Conservation (phyloP, 2,329 filamentous ascomycete species). For the Aspergillus sp. region DNA sequence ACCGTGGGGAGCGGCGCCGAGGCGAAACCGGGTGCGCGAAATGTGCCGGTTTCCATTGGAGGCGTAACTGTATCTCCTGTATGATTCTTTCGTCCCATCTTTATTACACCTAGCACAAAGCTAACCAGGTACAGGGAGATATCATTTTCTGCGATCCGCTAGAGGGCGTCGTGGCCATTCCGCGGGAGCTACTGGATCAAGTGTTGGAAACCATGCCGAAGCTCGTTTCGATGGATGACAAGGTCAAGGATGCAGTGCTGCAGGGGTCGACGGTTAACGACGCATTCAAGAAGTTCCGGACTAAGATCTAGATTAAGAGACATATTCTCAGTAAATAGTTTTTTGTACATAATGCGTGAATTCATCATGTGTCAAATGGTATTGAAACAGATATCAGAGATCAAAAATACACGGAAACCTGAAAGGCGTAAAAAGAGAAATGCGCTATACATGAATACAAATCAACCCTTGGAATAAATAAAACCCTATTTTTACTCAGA, state of each 20-base stretch:
- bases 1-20: constrained; percentile 41
- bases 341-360: no score
- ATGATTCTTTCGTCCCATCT: constrained; percentile 7
- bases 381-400: constrained; percentile 11
- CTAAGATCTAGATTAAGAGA: constrained; percentile 6
- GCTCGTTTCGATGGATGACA: constrained; percentile 47
- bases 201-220: constrained; percentile 55
- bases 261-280: constrained; percentile 56
- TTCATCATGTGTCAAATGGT: constrained; percentile 6
- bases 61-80: constrained; percentile 38
- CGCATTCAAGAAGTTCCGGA: constrained; percentile 54
- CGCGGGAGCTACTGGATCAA: constrained; percentile 49
- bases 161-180: constrained; percentile 65
- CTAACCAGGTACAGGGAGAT: constrained; percentile 44
- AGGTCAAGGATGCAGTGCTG: constrained; percentile 57
- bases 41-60: constrained; percentile 33
- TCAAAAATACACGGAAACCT: constrained; percentile 8
- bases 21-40: constrained; percentile 33
- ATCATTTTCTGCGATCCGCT: constrained; percentile 60
- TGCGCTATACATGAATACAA: constrained; percentile 8
- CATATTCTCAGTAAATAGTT: not conserved
- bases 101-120: not conserved
- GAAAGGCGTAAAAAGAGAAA: not conserved
- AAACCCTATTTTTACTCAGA: constrained; percentile 57
- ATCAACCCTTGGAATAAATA: constrained; percentile 5